Percentiles rank a stretch among this genome's conserved stretches.
phyloP scores from a whole-genome alignment of 345 rosid genomes.

The Salix koriyanagi region DNA sequence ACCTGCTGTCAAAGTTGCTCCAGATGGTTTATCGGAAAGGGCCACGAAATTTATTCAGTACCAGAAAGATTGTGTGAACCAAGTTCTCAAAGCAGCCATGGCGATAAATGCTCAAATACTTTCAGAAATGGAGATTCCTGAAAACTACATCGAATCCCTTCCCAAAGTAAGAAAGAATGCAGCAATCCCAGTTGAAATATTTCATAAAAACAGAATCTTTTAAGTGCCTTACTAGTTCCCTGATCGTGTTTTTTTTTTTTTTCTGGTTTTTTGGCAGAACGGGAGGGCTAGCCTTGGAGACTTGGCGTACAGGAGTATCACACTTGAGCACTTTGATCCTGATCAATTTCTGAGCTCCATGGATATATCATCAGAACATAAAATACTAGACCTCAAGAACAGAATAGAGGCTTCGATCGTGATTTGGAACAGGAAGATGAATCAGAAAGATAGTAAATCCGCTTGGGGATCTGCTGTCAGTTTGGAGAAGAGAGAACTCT shows the following conservation, averaged over 20 bases:
- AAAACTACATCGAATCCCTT: conserved; percentile 77
- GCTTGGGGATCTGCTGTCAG: conserved; percentile 82
- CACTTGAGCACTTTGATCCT: conserved; percentile 72
- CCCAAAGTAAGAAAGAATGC: conserved; percentile 50
- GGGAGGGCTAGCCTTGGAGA: conserved; percentile 90
- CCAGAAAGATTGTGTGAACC: conserved; percentile 84
- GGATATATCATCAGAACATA: conserved; percentile 77
- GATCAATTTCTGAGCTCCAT: conserved; percentile 63
- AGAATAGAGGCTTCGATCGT: conserved; percentile 84
- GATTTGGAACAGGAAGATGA: conserved; percentile 88
- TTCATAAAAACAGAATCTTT: not conserved
- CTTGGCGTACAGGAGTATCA: conserved; percentile 58
- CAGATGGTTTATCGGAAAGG: conserved; percentile 63
- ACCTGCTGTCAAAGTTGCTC: conserved; percentile 71
- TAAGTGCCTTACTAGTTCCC: not conserved
- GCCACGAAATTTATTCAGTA: conserved; percentile 64
- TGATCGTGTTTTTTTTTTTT: conserved; percentile 1
- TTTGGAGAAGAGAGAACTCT: conserved; percentile 78
- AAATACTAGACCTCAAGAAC: conserved; percentile 77
- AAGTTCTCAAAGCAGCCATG: conserved; percentile 93
- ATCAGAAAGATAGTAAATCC: conserved; percentile 71
- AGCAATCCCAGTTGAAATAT: not conserved
- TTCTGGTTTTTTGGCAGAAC: conserved; percentile 38
- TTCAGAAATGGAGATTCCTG: conserved; percentile 84
- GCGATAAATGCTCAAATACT: conserved; percentile 87